Evolutionary conservation across 345 rosid genomes (phyloP).

Genomic region (Euclidium syriacum): DNA sequence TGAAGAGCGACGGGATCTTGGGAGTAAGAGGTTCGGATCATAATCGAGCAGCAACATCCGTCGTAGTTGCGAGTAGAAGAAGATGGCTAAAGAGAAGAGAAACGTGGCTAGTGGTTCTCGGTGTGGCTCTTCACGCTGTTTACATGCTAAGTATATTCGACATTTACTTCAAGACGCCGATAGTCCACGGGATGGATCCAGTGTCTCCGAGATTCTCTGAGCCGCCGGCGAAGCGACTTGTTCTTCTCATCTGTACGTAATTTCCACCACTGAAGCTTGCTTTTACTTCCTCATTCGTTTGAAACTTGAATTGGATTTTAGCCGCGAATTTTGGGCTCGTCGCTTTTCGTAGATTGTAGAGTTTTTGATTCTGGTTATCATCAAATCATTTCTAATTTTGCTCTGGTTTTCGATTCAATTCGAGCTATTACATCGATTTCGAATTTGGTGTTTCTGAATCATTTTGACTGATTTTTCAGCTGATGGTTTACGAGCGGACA

Average conservation of each 20-base stretch:
- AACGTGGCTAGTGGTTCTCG: constrained; percentile 72
- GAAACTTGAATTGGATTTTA: background rate
- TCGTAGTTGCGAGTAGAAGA: constrained; percentile 23
- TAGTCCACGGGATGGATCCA: constrained; percentile 93
- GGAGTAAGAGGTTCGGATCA: constrained; percentile 42
- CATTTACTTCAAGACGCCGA: constrained; percentile 93
- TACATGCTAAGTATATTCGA: constrained; percentile 97
- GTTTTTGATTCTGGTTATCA: background rate
- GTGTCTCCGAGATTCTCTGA: constrained; percentile 60
- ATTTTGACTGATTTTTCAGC: constrained; percentile 40
- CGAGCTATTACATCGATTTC: too few species aligned
- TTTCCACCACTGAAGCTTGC: background rate
- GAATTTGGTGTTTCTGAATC: background rate
- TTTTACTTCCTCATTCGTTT: background rate
- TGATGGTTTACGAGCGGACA: constrained; percentile 96
- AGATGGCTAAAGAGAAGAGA: constrained; percentile 67
- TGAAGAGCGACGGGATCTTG: constrained; percentile 74
- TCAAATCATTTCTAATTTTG: too few species aligned
- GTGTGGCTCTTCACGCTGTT: constrained; percentile 78
- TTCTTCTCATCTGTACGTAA: constrained; percentile 66
- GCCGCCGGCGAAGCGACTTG: constrained; percentile 87
- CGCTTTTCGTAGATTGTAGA: background rate
- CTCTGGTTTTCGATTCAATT: too few species aligned
- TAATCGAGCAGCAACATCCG: constrained; percentile 14
- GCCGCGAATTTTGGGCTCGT: background rate